Conservation (phyloP, 2,329 filamentous ascomycete species). For the Ilyonectria sp. region DNA sequence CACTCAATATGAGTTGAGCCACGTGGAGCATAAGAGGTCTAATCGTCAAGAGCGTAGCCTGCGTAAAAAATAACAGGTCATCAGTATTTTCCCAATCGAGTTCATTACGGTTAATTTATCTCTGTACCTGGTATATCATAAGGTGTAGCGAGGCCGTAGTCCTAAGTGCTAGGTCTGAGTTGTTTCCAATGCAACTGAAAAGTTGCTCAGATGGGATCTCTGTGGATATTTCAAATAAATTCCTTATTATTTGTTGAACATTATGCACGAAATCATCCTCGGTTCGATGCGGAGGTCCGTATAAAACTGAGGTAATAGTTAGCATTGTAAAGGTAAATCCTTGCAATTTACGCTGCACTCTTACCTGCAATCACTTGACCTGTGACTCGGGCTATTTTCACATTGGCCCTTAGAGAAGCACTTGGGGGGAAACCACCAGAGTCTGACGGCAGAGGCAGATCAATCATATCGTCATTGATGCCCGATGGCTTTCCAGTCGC, state of each 20-base stretch:
- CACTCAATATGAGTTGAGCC: conserved; percentile 12
- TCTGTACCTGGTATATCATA: conserved; percentile 15
- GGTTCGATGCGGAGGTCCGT: not conserved
- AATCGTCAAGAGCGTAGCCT: conserved; percentile 22
- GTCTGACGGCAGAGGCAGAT: conserved; percentile 10
- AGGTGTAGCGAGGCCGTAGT: conserved; percentile 19
- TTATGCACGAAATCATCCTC: conserved; percentile 21
- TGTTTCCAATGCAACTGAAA: conserved; percentile 3
- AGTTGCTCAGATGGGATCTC: conserved; percentile 25
- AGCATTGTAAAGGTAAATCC: not conserved
- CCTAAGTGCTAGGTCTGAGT: conserved; percentile 13
- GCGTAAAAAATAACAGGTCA: not conserved
- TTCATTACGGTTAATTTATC: not conserved
- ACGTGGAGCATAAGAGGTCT: conserved; percentile 22
- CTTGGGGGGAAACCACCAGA: conserved; percentile 15
- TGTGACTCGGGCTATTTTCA: conserved; percentile 17
- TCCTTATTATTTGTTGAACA: conserved; percentile 23
- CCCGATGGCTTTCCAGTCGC: conserved; percentile 21
- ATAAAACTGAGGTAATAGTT: conserved; percentile 6
- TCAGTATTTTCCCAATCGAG: not conserved
- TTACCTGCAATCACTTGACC: conserved; percentile 20
- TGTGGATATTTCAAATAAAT: conserved; percentile 13
- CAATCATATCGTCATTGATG: conserved; percentile 21
- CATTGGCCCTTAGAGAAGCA: conserved; percentile 17
- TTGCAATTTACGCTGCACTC: not conserved